Conservation (phyloP, 1,139 yeast genomes). For the Suhomyces maxii region DNA sequence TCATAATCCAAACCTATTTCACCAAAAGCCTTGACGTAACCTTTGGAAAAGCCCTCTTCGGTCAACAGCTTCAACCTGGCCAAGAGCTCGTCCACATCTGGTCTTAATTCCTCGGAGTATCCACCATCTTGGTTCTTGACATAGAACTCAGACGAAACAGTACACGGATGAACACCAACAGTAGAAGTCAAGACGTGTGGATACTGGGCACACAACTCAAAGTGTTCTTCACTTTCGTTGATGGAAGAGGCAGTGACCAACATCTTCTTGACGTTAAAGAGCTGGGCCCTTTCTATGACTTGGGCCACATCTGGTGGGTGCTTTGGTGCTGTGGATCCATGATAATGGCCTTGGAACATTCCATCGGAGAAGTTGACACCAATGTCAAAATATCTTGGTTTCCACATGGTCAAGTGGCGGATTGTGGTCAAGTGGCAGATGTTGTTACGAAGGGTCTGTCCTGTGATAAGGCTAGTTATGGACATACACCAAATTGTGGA, state of each 20-base stretch:
- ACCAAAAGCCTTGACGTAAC: conserved; percentile 75
- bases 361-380: conserved; percentile 88
- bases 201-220: conserved; percentile 32
- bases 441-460: too few species aligned
- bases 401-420: conserved; percentile 25
- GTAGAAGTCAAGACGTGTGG: conserved; percentile 57
- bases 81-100: conserved; percentile 40
- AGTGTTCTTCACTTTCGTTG: conserved; percentile 55
- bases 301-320: conserved; percentile 68
- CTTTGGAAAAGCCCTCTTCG: conserved; percentile 46
- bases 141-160: conserved; percentile 62
- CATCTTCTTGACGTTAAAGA: conserved; percentile 65
- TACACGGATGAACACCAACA: conserved; percentile 94
- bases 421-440: too few species aligned
- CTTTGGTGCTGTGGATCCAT: conserved; percentile 52
- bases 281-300: conserved; percentile 67
- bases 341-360: conserved; percentile 82
- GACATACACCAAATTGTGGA: too few species aligned
- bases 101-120: conserved; percentile 24
- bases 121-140: conserved; percentile 10
- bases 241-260: conserved; percentile 83
- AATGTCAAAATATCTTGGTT: conserved; percentile 47
- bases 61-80: conserved; percentile 51
- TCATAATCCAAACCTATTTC: conserved; percentile 95
- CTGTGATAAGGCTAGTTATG: too few species aligned